These are phyloP conservation scores for Fusarium xylarioides DNA, from an alignment of 2,329 filamentous ascomycete genomes.

Conservation along the genomic window DNA sequence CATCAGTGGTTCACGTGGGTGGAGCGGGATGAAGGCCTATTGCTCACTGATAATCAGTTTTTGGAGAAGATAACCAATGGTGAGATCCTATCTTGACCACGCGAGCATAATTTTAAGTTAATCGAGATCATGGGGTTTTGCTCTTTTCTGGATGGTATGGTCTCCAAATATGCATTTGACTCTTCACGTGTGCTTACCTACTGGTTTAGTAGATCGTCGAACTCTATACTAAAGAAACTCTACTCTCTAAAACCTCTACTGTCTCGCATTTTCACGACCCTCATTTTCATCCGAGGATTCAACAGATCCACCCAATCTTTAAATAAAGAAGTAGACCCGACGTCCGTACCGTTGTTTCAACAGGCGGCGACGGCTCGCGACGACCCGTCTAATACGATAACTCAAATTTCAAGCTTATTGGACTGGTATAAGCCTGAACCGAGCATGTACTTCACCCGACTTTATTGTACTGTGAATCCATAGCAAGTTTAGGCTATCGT, in stretches of 20 bases:
- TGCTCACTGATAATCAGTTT: slow-evolving; percentile 2
- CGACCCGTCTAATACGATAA: not conserved
- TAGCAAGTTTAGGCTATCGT: not conserved
- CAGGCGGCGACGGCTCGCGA: slow-evolving; percentile 14
- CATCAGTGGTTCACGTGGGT: slow-evolving; percentile 23
- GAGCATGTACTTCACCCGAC: not conserved
- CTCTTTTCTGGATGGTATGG: slow-evolving; percentile 7
- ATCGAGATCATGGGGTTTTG: slow-evolving; percentile 22
- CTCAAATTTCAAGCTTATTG: not conserved
- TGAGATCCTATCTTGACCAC: slow-evolving; percentile 15
- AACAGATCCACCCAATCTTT: not conserved
- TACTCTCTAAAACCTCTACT: not conserved
- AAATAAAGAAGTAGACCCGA: not conserved
- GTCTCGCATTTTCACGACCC: not conserved
- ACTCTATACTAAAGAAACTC: not conserved
- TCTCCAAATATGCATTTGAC: not conserved
- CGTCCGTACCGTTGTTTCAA: slow-evolving; percentile 27
- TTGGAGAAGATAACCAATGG: slow-evolving; percentile 18
- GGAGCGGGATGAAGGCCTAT: slow-evolving; percentile 17
- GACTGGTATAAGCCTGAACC: not conserved
- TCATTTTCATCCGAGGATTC: not conserved
- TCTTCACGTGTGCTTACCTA: not conserved
- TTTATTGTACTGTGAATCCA: not conserved
- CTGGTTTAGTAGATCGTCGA: not conserved
- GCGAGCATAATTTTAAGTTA: slow-evolving; percentile 22